Evolutionary conservation across 345 rosid genomes (phyloP).

Genomic region (Bruguiera sexangula): DNA sequence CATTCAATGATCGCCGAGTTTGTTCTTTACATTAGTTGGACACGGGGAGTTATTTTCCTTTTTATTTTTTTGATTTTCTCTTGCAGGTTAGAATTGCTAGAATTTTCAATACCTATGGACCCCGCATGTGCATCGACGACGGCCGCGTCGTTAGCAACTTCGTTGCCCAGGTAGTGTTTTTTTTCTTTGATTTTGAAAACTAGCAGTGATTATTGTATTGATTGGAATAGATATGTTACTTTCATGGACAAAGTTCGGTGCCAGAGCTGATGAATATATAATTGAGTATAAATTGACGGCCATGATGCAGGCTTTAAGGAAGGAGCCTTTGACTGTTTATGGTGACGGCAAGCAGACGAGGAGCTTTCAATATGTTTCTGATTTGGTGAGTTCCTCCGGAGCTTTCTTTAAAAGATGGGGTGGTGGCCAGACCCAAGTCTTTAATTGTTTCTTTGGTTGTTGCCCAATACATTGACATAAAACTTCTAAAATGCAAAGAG

Average conservation of each 20-base stretch:
- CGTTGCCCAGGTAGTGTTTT: conserved; percentile 83
- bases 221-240: too few relatives aligned
- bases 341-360: conserved; percentile 99
- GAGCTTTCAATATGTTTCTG: conserved; percentile 98
- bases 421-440: background rate
- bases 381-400: conserved; percentile 52
- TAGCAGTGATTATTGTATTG: background rate
- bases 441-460: background rate
- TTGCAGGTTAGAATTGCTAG: conserved; percentile 93
- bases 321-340: conserved; percentile 95
- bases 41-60: background rate
- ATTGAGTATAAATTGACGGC: conserved; percentile 2
- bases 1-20: too few relatives aligned
- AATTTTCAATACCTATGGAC: conserved; percentile 93
- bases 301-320: conserved; percentile 78
- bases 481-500: too few relatives aligned
- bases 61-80: background rate
- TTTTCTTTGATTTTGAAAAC: background rate
- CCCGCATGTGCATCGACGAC: conserved; percentile 98
- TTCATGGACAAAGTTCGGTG: too few relatives aligned
- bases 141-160: conserved; percentile 99
- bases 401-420: background rate
- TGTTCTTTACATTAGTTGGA: background rate
- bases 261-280: too few relatives aligned
- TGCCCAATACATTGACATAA: too few relatives aligned